Percentiles rank a stretch among this genome's conserved stretches.
Evolutionary conservation across 352 stramenopile genomes (phyloP).

Genomic region (Thraustochytrium sp.): DNA sequence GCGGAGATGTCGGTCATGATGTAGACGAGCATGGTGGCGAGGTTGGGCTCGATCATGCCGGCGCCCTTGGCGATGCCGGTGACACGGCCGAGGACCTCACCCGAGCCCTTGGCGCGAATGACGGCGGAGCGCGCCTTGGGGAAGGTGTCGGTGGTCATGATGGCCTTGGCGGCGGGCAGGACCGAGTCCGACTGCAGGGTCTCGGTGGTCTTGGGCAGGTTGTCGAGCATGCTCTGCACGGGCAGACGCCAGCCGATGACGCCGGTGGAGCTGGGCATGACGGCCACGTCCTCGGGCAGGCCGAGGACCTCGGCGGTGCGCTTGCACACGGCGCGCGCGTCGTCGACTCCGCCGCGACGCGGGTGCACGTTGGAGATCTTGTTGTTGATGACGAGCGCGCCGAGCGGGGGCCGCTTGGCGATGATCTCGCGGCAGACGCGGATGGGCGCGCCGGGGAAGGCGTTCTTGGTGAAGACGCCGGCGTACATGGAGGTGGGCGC

Average conservation of each 20-base stretch:
- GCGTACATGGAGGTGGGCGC: slow-evolving; percentile 74
- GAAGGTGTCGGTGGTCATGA: slow-evolving; percentile 92
- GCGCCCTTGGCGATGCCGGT: slow-evolving; percentile 96
- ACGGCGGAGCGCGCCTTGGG: slow-evolving; percentile 63
- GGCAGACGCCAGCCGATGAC: slow-evolving; percentile 98
- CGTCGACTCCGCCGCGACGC: slow-evolving; percentile 78
- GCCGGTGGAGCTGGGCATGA: slow-evolving; percentile 90
- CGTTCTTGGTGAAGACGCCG: slow-evolving; percentile 81
- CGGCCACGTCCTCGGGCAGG: slow-evolving; percentile 56
- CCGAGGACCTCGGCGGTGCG: slow-evolving; percentile 76
- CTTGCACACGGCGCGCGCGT: slow-evolving; percentile 85
- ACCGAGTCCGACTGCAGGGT: slow-evolving; percentile 85
- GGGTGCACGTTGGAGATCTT: slow-evolving; percentile 98
- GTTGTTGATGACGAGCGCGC: slow-evolving; percentile 96
- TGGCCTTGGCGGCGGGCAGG: slow-evolving; percentile 83
- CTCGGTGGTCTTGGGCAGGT: slow-evolving; percentile 66
- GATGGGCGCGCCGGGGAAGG: slow-evolving; percentile 77
- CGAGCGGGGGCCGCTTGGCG: slow-evolving; percentile 69
- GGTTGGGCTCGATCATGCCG: slow-evolving; percentile 97
- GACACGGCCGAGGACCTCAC: slow-evolving; percentile 59
- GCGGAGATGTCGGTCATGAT: slow-evolving; percentile 72
- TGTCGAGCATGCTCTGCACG: slow-evolving; percentile 76
- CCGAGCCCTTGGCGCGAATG: slow-evolving; percentile 52
- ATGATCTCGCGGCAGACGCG: slow-evolving; percentile 81
- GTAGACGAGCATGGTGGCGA: slow-evolving; percentile 87